These are phyloP conservation scores for Sugiyamaella boreocaroliniensis DNA, from an alignment of 805 yeast genomes.

Conservation along the genomic window DNA sequence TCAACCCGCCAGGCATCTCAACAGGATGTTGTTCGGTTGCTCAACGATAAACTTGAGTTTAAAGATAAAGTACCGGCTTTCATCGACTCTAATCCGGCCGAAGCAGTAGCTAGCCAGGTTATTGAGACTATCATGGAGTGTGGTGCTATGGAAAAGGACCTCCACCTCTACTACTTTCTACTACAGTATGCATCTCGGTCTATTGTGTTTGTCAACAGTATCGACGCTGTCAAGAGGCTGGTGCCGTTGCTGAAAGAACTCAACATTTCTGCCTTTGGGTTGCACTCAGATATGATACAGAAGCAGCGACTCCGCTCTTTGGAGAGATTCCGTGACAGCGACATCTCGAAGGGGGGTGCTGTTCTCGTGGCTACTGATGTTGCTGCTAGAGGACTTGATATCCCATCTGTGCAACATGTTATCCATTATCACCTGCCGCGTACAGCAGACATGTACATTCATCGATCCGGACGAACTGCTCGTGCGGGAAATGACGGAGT, in stretches of 20 bases:
- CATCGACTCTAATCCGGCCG: conserved; percentile 82
- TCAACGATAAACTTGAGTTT: conserved; percentile 66
- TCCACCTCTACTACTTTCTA: conserved; percentile 81
- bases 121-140: conserved; percentile 89
- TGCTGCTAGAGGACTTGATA: conserved; percentile 96
- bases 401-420: conserved; percentile 84
- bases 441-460: conserved; percentile 89
- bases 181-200: conserved; percentile 84
- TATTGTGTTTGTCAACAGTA: conserved; percentile 88
- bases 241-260: conserved; percentile 68
- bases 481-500: conserved; percentile 93
- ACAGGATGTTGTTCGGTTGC: conserved; percentile 57
- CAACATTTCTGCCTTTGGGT: conserved; percentile 57
- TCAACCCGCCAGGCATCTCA: conserved; percentile 22
- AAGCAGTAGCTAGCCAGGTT: conserved; percentile 64
- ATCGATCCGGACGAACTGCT: conserved; percentile 97
- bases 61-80: conserved; percentile 58
- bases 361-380: conserved; percentile 90
- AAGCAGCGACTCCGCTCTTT: conserved; percentile 81
- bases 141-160: conserved; percentile 81
- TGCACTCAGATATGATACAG: conserved; percentile 93
- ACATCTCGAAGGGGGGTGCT: conserved; percentile 31
- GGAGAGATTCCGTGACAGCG: conserved; percentile 59
- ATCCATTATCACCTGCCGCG: conserved; percentile 94
- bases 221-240: conserved; percentile 85